Evolutionary conservation across 2,329 filamentous ascomycete species (phyloP).

Genomic region (Aspergillus sp.): DNA sequence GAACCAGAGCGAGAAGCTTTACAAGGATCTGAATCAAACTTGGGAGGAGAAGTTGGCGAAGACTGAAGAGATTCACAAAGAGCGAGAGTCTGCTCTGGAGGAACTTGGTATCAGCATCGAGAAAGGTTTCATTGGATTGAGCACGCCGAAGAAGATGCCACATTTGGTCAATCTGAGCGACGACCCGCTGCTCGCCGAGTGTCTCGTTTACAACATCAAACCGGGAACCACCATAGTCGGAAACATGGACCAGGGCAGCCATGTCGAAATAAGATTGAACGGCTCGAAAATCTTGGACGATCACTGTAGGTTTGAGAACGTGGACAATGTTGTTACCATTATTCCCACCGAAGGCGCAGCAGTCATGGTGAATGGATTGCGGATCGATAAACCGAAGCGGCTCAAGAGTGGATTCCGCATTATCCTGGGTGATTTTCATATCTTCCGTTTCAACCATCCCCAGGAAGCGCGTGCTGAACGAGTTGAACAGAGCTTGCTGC

Average conservation of each 20-base stretch:
- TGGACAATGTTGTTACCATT: constrained; percentile 89
- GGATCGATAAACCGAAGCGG: constrained; percentile 80
- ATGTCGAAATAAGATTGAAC: constrained; percentile 88
- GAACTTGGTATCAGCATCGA: constrained; percentile 98
- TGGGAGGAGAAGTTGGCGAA: constrained; percentile 97
- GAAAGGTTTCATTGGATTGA: constrained; percentile 93
- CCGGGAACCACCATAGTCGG: constrained; percentile 92
- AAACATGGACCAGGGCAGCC: constrained; percentile 82
- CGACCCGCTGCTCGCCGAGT: constrained; percentile 89
- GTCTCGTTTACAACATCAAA: constrained; percentile 96
- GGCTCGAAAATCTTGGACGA: constrained; percentile 89
- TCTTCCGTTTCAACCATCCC: constrained; percentile 97
- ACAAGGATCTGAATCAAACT: constrained; percentile 94
- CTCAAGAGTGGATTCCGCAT: constrained; percentile 91
- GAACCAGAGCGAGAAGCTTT: constrained; percentile 92
- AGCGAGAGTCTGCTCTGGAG: constrained; percentile 90
- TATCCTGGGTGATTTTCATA: constrained; percentile 96
- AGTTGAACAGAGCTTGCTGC: constrained; percentile 81
- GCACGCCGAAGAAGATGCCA: constrained; percentile 98
- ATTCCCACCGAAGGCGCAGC: constrained; percentile 88
- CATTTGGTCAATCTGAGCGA: constrained; percentile 98
- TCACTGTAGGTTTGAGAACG: constrained; percentile 92
- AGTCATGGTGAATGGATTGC: constrained; percentile 96
- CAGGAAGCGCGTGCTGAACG: constrained; percentile 92
- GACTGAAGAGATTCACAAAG: constrained; percentile 96